Evolutionary conservation across 1,284 basidiomycete genomes (phyloP).

Genomic region (Inonotus hispidus): DNA sequence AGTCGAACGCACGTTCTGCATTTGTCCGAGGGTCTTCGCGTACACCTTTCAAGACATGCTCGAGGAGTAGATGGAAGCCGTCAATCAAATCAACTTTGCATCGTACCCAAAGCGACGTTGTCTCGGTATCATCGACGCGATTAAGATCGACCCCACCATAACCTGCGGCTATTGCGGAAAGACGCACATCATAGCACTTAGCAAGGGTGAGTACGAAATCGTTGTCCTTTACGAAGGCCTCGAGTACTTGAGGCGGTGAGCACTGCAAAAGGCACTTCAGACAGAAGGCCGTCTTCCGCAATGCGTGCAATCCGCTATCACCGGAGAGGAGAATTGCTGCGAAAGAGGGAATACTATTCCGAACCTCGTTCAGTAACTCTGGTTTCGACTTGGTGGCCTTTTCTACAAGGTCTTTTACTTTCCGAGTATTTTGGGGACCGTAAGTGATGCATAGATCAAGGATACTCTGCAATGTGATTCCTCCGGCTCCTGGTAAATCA

Average conservation of each 20-base stretch:
- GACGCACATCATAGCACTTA: slow-evolving; percentile 54
- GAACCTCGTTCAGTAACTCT: slow-evolving; percentile 30
- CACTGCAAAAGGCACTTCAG: slow-evolving; percentile 49
- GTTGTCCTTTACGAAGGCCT: slow-evolving; percentile 45
- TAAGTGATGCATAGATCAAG: slow-evolving; percentile 61
- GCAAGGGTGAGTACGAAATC: slow-evolving; percentile 52
- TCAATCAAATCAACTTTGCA: slow-evolving; percentile 64
- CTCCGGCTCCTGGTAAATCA: slow-evolving; percentile 25
- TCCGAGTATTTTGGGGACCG: slow-evolving; percentile 37
- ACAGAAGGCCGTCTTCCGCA: slow-evolving; percentile 57
- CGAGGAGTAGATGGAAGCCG: slow-evolving; percentile 54
- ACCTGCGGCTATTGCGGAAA: slow-evolving; percentile 27
- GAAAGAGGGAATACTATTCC: slow-evolving; percentile 48
- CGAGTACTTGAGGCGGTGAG: slow-evolving; percentile 42
- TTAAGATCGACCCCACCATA: slow-evolving; percentile 47
- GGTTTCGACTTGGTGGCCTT: slow-evolving; percentile 32
- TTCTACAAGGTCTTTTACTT: slow-evolving; percentile 40
- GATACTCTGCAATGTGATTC: slow-evolving; percentile 46
- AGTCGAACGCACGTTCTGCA: slow-evolving; percentile 49
- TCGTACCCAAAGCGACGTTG: slow-evolving; percentile 7
- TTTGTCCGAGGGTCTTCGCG: slow-evolving; percentile 35
- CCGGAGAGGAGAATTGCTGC: slow-evolving; percentile 40
- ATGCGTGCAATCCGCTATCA: slow-evolving; percentile 49
- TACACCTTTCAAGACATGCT: slow-evolving; percentile 45
- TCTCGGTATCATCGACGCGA: slow-evolving; percentile 50